phyloP scores from a whole-genome alignment of 2,329 filamentous ascomycete species.

The Colletotrichum destructivum region DNA sequence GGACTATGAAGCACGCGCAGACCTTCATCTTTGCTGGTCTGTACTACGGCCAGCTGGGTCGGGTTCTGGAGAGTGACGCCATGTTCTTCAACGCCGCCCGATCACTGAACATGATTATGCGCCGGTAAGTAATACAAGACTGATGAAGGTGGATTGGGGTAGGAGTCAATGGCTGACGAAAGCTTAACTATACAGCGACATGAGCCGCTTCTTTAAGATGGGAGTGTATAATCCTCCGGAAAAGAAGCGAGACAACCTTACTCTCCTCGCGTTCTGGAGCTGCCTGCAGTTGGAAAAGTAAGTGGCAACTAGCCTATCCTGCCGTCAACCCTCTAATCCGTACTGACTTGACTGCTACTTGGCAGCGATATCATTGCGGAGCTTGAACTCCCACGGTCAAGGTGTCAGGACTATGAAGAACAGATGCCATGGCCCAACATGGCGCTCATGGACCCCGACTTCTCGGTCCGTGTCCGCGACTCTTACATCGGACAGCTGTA shows the following conservation, averaged over 20 bases:
- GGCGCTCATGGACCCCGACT: constrained; percentile 58
- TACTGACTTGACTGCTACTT: constrained; percentile 40
- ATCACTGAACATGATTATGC: constrained; percentile 79
- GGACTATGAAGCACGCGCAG: constrained; percentile 87
- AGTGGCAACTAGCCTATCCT: constrained; percentile 33
- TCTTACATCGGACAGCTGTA: constrained; percentile 77
- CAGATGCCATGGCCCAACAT: constrained; percentile 78
- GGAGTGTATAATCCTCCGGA: constrained; percentile 56
- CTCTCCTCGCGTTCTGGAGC: constrained; percentile 90
- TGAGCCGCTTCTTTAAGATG: constrained; percentile 63
- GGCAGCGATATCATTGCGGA: constrained; percentile 91
- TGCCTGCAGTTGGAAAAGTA: constrained; percentile 93
- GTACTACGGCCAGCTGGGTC: constrained; percentile 89
- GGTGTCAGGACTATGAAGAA: constrained; percentile 73
- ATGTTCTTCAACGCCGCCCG: constrained; percentile 72
- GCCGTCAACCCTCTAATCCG: too few relatives aligned
- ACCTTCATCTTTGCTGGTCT: constrained; percentile 88
- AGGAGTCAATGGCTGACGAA: constrained; percentile 6
- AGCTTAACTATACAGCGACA: constrained; percentile 56
- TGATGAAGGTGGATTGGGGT: too few relatives aligned
- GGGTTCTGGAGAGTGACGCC: constrained; percentile 86
- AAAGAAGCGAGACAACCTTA: constrained; percentile 71
- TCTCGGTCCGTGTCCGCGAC: constrained; percentile 65
- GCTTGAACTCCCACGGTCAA: constrained; percentile 75
- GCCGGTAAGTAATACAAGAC: constrained; percentile 69